Percentiles rank a stretch among this genome's conserved stretches.
These are phyloP conservation scores for Oryza meridionalis DNA, from an alignment of 176 grass and related monocot genomes.

Conservation along the genomic window DNA sequence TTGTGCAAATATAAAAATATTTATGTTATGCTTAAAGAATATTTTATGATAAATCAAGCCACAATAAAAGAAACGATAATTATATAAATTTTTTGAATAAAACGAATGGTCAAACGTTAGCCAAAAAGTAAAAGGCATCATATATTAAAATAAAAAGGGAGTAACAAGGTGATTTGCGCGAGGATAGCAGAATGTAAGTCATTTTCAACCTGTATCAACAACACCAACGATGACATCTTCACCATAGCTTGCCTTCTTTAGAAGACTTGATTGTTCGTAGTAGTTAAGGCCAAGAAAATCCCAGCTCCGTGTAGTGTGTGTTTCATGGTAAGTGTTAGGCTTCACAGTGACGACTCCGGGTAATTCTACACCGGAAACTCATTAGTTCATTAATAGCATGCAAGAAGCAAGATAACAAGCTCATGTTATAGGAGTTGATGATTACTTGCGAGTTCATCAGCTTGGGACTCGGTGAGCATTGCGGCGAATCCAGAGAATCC, in stretches of 20 bases:
- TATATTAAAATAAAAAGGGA: no score
- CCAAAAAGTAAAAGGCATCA: no score
- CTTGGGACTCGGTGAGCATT: slow-evolving; percentile 18
- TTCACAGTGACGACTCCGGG: slow-evolving; percentile 44
- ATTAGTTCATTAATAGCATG: background rate
- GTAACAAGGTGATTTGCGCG: background rate
- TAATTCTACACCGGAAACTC: background rate
- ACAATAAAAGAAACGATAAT: no score
- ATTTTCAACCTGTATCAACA: slow-evolving; percentile 34
- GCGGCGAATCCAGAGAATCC: slow-evolving; percentile 36
- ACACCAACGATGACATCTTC: slow-evolving; percentile 55
- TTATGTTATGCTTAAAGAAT: no score
- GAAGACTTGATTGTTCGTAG: background rate
- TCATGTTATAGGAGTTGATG: no score
- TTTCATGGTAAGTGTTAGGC: background rate
- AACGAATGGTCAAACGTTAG: no score
- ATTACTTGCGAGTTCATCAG: background rate
- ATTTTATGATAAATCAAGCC: no score
- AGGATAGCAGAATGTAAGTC: background rate
- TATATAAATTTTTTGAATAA: no score
- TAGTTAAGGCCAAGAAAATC: slow-evolving; percentile 39
- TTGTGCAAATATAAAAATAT: no score
- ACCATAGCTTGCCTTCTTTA: slow-evolving; percentile 41
- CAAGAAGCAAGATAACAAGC: background rate
- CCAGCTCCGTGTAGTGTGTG: slow-evolving; percentile 54